Percentiles rank a stretch among this genome's conserved stretches.
Conservation (phyloP, 2,329 filamentous ascomycete genomes). For the Microcera coccophila region DNA sequence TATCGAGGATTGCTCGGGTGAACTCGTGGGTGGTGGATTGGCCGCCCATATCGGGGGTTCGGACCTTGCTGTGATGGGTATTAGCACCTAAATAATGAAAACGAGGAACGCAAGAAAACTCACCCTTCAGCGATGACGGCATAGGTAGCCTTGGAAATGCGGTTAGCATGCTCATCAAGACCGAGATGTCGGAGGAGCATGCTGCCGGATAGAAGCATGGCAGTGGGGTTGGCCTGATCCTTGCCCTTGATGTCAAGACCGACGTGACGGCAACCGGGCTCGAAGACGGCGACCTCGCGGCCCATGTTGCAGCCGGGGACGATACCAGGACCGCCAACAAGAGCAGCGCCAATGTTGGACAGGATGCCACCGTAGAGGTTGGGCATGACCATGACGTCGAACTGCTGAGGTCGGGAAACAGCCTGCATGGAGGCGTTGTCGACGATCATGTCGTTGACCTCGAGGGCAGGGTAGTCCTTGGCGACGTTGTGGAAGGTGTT, state of each 20-base stretch:
- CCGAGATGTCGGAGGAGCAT: conserved; percentile 98
- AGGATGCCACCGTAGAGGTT: conserved; percentile 98
- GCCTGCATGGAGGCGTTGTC: conserved; percentile 99
- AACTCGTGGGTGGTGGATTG: conserved; percentile 87
- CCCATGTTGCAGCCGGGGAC: conserved; percentile 99
- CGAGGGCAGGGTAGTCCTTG: conserved; percentile 91
- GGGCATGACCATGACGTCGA: conserved; percentile 99
- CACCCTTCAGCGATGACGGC: conserved; percentile 84
- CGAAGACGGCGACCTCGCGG: conserved; percentile 95
- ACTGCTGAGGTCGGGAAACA: conserved; percentile 92
- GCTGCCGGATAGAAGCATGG: conserved; percentile 87
- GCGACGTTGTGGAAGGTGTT: conserved; percentile 92
- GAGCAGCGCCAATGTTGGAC: conserved; percentile 96
- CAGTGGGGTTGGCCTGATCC: conserved; percentile 97
- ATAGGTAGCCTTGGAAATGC: conserved; percentile 84
- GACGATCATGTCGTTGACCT: conserved; percentile 99
- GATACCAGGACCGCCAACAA: conserved; percentile 94
- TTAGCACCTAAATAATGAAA: conserved; percentile 35
- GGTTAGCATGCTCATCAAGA: conserved; percentile 96
- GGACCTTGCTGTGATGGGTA: conserved; percentile 60
- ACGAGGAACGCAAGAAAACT: conserved; percentile 31
- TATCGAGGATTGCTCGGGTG: conserved; percentile 86
- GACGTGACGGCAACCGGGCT: conserved; percentile 98
- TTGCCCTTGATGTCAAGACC: conserved; percentile 99
- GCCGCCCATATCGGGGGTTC: conserved; percentile 96